phyloP scores from a whole-genome alignment of 257 asterid species.

The Plectranthus barbatus region DNA sequence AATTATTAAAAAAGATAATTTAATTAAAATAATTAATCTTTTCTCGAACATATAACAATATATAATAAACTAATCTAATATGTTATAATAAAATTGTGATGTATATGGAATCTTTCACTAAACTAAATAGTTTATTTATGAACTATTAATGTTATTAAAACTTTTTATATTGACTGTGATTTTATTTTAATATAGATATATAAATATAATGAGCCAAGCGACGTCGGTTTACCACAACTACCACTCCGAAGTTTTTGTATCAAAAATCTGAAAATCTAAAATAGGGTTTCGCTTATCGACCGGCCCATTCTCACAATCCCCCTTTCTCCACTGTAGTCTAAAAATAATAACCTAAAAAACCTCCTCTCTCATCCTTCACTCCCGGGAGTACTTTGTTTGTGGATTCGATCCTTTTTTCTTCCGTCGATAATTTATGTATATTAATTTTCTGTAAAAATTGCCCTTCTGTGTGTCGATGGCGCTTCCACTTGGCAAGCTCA shows the following conservation, averaged over 20 bases:
- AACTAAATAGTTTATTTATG: no score
- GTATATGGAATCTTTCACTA: no score
- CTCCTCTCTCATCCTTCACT: not conserved
- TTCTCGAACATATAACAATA: no score
- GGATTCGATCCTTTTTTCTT: not conserved
- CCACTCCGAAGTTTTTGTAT: not conserved
- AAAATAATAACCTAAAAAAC: not conserved
- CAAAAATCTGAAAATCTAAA: not conserved
- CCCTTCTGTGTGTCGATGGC: constrained; percentile 16
- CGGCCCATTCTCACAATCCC: constrained; percentile 2
- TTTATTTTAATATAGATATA: no score
- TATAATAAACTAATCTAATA: no score
- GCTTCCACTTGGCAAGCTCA: constrained; percentile 77
- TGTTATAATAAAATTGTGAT: no score
- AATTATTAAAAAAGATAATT: no score
- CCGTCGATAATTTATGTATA: not conserved
- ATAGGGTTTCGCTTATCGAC: constrained; percentile 20
- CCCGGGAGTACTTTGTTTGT: not conserved
- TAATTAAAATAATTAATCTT: no score
- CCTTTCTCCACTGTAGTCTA: not conserved
- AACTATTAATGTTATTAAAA: no score
- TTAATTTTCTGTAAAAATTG: constrained; percentile 2
- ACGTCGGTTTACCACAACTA: no score
- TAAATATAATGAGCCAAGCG: no score
- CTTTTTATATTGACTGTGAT: no score